phyloP scores from a whole-genome alignment of 2,329 filamentous ascomycete species.

The Fusarium decemcellulare region DNA sequence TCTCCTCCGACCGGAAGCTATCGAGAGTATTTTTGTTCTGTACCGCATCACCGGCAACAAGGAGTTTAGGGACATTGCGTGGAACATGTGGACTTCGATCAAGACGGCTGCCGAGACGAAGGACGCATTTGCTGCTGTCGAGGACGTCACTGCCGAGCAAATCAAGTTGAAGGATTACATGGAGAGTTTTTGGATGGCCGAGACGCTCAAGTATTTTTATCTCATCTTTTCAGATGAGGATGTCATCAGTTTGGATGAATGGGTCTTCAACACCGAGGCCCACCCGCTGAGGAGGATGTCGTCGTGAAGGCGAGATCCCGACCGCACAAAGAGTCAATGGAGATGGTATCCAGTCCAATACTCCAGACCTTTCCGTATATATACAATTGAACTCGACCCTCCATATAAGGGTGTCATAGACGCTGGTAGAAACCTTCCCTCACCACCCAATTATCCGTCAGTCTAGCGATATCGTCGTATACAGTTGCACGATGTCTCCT shows the following conservation, averaged over 20 bases:
- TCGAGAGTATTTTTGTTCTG: slow-evolving; percentile 85
- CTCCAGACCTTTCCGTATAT: background rate
- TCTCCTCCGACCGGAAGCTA: slow-evolving; percentile 66
- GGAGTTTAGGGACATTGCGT: slow-evolving; percentile 76
- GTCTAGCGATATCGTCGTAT: background rate
- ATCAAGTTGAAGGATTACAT: slow-evolving; percentile 69
- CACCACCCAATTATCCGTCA: background rate
- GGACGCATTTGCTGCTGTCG: slow-evolving; percentile 74
- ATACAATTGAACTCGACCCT: too few relatives aligned
- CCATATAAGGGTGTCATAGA: background rate
- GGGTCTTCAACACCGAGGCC: slow-evolving; percentile 72
- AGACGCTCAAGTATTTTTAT: slow-evolving; percentile 84
- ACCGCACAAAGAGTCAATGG: background rate
- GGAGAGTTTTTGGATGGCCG: slow-evolving; percentile 80
- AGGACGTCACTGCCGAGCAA: slow-evolving; percentile 71
- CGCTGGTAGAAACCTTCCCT: background rate
- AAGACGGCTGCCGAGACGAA: slow-evolving; percentile 70
- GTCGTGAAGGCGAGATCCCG: background rate
- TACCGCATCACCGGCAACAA: slow-evolving; percentile 80
- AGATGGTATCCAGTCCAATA: background rate
- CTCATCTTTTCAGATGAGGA: slow-evolving; percentile 77
- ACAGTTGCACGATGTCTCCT: background rate
- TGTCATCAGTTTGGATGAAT: slow-evolving; percentile 76
- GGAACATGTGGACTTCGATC: slow-evolving; percentile 80
- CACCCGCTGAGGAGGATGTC: slow-evolving; percentile 57